These are phyloP conservation scores for Coffea canephora DNA, from an alignment of 257 asterid genomes.

Conservation along the genomic window DNA sequence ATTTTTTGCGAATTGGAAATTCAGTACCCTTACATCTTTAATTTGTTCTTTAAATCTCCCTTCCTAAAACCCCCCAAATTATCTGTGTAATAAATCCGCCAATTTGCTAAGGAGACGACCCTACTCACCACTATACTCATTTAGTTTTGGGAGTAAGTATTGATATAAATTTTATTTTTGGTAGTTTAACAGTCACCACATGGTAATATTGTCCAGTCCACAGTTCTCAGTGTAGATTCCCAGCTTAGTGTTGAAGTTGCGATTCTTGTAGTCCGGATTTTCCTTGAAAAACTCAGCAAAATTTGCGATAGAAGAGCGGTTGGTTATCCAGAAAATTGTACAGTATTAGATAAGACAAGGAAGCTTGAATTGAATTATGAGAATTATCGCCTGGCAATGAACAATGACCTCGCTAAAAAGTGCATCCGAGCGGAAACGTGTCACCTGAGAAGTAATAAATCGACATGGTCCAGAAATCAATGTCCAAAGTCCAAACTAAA, in stretches of 20 bases:
- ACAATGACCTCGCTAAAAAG: conserved; percentile 45
- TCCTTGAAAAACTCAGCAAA: conserved; percentile 42
- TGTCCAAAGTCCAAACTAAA: neutral
- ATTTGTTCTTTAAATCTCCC: too few species aligned
- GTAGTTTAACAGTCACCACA: conserved; percentile 13
- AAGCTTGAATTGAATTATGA: neutral
- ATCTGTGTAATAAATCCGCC: too few species aligned
- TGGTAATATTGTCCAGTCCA: conserved; percentile 43
- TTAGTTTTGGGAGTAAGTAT: too few species aligned
- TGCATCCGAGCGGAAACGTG: conserved; percentile 53
- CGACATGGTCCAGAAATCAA: neutral
- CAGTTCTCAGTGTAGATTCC: conserved; percentile 47
- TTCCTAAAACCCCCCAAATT: too few species aligned
- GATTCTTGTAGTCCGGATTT: conserved; percentile 34
- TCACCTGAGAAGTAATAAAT: conserved; percentile 30
- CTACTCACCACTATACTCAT: too few species aligned
- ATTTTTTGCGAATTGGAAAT: too few species aligned
- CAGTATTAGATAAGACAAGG: neutral
- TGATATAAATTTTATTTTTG: too few species aligned
- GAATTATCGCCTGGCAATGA: conserved; percentile 37
- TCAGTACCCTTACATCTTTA: too few species aligned
- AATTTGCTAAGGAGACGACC: too few species aligned
- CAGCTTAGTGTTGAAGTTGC: conserved; percentile 33
- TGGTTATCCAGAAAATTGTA: neutral
- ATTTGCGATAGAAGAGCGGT: neutral